Base-by-base conservation (phyloP, 2,329 filamentous ascomycete genomes). In the Sporothrix pseudoabietina region DNA sequence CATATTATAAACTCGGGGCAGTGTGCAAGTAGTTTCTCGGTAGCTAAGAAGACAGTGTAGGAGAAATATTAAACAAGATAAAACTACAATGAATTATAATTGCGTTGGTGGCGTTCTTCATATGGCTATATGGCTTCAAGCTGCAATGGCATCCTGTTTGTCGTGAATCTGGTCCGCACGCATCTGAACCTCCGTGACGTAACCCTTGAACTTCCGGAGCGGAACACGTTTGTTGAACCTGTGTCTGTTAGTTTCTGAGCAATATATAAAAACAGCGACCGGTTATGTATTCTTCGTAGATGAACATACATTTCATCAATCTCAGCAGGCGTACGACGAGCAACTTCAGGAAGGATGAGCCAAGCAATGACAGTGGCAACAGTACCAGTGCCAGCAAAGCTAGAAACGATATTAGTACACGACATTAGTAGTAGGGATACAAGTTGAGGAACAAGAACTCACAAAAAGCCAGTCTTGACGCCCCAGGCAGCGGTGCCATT, bases 401-500 rank as follows among this genome's bases (percentile, higher is more conserved):
- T 81, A 14, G 22, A 6, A 19, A 22, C 5, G 2, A 3, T 19
- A 12, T 68, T 7, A 69, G 65, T 30, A 19, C 3, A 55, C 26
- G 52, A 3, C 26, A 16, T n/a, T n/a, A 19, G 6, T 5, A 8
- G n/a, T 55, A 8, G 14, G 7, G 12, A 10, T 14, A 39, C n/a
- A 39, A 41, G 4, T 9, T 9, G 14, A 9, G 4, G 30, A 57
- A 26, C 22, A 14, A 26, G 1, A 16, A 78, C 80, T 72, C 73
- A 82, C 83, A 84, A 84, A 70, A 84, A 84, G 0, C 82, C 83
- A 0, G 83, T 84, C 75, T 82, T 83, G 1, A 84, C 81, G 6
- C 83, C 82, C 82, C 83, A 85, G n/a, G 80, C 74, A 0, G 54
- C 63, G 0, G 74, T 73, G 0, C 79, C 81, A 57, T 84, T 83